Base-by-base conservation (phyloP, 2,329 filamentous ascomycete species). In the Claviceps sorghi region DNA sequence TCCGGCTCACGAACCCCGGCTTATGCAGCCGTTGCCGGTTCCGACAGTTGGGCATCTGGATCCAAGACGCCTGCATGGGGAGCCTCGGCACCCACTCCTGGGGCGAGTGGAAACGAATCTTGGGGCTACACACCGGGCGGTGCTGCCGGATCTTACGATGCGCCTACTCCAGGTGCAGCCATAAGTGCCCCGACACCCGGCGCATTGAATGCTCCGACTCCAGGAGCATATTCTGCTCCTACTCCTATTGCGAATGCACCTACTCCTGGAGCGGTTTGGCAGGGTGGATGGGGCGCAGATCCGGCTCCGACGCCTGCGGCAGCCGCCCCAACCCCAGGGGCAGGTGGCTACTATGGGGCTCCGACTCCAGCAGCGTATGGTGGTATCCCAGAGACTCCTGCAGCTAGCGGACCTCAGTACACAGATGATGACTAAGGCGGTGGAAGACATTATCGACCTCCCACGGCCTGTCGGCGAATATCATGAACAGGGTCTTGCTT, bases 21-120 rank as follows among this genome's bases (percentile, higher is more conserved):
- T 51, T 88, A 82, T 59, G 68, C 69, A 26, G 30, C 40, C 22
- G 67, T 70, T 48, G 56, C 64, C 40, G 64, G 70, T 41, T 68
- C 71, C 51, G 83, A 84, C 54, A 72, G 77, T 34, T 87, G 84
- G 72, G 79, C 73, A 15, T 73, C 77, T 4, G 81, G 85, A 7
- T 85, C 84, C 32, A 87, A 90, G 66, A 94, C 88, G 1, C 89
- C 89, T 3, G 83, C 80, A 1, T 89, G 86, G 63, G 79, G 77
- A 29, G 72, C 70, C 9, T 77, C 77, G 3, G 78, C 78, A 3
- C 77, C 78, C 2, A 81, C 78, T 1, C 78, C 78, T 0, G 76
- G 74, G 10, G 78, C 74, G 50, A 78, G 75, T 61, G 77, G 74
- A 50, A 72, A 72, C 49, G 79, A 83, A 54, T 69, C 75, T 6